Evolutionary conservation across 2,329 filamentous ascomycete genomes (phyloP), one percentile per base, ranked within the genome.

Genomic region (Verticillium zaregamsianum): DNA sequence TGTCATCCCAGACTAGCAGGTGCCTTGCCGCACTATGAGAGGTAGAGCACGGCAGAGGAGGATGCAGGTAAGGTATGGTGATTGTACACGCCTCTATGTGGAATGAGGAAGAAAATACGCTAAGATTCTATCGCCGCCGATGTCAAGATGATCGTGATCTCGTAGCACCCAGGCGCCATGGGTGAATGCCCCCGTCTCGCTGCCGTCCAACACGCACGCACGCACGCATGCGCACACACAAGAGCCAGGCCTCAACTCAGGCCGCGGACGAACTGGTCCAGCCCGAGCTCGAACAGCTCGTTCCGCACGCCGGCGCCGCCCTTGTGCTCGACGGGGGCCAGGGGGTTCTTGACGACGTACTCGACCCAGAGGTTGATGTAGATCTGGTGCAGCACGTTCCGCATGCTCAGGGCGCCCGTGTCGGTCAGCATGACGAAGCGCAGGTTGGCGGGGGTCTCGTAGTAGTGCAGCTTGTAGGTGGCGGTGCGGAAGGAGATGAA

Each of bases 301-400:
- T 90, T 90, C 68, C 82, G 85, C 63, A 90, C 87, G n/a, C 88
- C 88, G 31, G 84, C 84, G 61, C 88, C 88, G 45, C 85, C 84
- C 68, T 85, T 85, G 74, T 90, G 88, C 73, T 90, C 88, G 57
- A 89, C 85, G 2, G 88, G 87, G 4, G 87, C 81, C 40, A 90
- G 74, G 2, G 88, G 88, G 67, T 90, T 90, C 76, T 90, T 90
- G 67, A 90, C 86, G 52, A 90, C 88, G 71, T 95, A 99, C 79
- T 99, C 95, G 20, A 99, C 94, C 80, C 95, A 99, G 28, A 98
- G 85, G 74, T 96, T 98, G 62, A 97, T 96, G 76, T 97, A 99
- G 65, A 99, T 97, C 82, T 99, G 95, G 74, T 99, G 93, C 71
- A 99, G 79, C 25, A 96, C 94, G 69, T 96, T 92, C 55, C 93